A percentile compares a stretch with the other conserved stretches of the same genome.
Conservation (phyloP, 495 filamentous ascomycete genomes). For the Aspergillus funiculosus region DNA sequence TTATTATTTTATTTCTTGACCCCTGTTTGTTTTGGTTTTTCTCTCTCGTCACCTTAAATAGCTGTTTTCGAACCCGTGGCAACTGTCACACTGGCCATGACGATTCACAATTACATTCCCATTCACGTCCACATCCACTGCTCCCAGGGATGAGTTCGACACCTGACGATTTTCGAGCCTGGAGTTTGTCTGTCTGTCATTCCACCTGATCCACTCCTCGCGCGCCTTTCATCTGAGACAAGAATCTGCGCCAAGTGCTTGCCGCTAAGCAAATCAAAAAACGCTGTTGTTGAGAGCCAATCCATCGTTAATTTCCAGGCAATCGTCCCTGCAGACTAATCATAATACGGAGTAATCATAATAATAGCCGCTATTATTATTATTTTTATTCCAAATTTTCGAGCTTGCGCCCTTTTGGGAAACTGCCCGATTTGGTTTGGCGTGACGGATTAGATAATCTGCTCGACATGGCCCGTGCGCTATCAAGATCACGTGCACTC, state of each 20-base stretch:
- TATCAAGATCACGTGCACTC: constrained; percentile 25
- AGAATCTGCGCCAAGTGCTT: constrained; percentile 21
- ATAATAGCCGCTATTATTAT: too few species aligned
- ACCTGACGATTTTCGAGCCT: too few species aligned
- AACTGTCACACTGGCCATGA: too few species aligned
- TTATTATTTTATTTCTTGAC: constrained; percentile 5
- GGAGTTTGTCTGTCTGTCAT: background rate
- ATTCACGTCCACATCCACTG: too few species aligned
- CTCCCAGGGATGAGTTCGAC: too few species aligned
- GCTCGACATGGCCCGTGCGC: constrained; percentile 22
- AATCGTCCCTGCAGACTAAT: too few species aligned
- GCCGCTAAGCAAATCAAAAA: too few species aligned
- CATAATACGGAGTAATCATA: too few species aligned
- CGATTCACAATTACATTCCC: too few species aligned
- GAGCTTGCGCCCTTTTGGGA: constrained; percentile 4
- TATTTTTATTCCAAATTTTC: constrained; percentile 5
- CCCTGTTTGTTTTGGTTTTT: constrained; percentile 3
- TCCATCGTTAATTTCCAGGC: too few species aligned
- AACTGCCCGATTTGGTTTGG: constrained; percentile 11
- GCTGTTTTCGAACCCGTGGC: too few species aligned
- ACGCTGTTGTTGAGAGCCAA: too few species aligned
- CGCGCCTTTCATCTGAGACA: constrained; percentile 14
- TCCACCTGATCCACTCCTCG: background rate
- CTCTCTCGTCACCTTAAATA: constrained; percentile 1
- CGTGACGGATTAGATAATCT: constrained; percentile 17